A percentile compares a stretch with the other conserved stretches of the same genome.
These are phyloP conservation scores for Hypoxylon cercidicola DNA, from an alignment of 495 filamentous ascomycete genomes.

Conservation along the genomic window DNA sequence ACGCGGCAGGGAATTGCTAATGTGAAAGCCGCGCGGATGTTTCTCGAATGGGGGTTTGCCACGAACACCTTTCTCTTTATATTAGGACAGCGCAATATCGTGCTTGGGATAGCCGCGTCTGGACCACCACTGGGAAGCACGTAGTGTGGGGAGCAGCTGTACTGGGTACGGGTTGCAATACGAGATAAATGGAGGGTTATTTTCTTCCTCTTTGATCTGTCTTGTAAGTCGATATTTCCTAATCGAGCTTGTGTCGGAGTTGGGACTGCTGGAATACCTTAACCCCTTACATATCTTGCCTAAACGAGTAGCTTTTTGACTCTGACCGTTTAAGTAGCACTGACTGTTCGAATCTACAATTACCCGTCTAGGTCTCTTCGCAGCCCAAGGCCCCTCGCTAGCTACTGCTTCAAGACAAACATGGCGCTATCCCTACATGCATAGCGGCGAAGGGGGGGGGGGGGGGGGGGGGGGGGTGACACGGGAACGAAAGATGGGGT, in stretches of 20 bases:
- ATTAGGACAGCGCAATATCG: not conserved
- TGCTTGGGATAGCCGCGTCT: not conserved
- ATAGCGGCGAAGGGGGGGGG: not conserved
- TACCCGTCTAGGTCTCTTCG: not conserved
- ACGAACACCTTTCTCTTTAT: not conserved
- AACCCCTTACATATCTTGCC: too few relatives aligned
- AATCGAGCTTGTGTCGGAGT: too few relatives aligned
- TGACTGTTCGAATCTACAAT: not conserved
- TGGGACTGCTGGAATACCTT: too few relatives aligned
- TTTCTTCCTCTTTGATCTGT: too few relatives aligned
- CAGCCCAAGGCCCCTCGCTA: not conserved
- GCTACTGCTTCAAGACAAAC: not conserved
- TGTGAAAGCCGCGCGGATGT: not conserved
- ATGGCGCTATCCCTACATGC: not conserved
- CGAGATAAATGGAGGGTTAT: too few relatives aligned
- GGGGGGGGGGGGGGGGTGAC: too few relatives aligned
- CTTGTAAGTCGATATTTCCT: too few relatives aligned
- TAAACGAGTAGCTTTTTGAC: too few relatives aligned
- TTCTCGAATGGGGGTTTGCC: not conserved
- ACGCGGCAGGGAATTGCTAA: not conserved
- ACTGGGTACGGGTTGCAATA: not conserved
- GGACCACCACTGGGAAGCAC: not conserved
- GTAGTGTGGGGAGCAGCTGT: not conserved
- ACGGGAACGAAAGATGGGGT: too few relatives aligned
- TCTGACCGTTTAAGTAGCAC: not conserved